Evolutionary conservation across 2,329 filamentous ascomycete genomes (phyloP), one percentile per base, ranked within the genome.

Genomic region (Aureobasidium sp.): DNA sequence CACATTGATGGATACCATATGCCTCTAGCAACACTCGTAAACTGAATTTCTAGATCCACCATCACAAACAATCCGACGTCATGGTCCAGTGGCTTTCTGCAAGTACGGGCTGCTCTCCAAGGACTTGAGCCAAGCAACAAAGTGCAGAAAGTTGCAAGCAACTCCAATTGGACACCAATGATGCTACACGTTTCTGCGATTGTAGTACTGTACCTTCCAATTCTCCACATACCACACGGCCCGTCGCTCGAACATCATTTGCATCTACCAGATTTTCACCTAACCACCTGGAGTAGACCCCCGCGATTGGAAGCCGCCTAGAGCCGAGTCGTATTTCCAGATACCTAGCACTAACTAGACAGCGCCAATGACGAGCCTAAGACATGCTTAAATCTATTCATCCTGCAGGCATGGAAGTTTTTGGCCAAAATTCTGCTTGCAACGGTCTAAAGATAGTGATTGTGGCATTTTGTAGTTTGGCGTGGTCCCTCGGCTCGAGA

Each of bases 121-220:
- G 2, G 8, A 39, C 2, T 1, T 27, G n/a, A 52, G 52, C 35
- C 17, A 35, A 42, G 24, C 44, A 27, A 54, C 52, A 39, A n/a
- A 5, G 27, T 19, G 5, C 35, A 54, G 17, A 31, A 35, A 31
- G 33, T 15, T 24, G 35, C 54, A 48, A 48, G 8, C 29, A 15
- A 29, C 48, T 53, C 50, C 50, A 42, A 54, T 54, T 54, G 50
- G 50, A 19, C 42, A 54, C 50, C 50, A 42, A 54, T 29, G 42
- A 54, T 29, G 35, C 22, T 27, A 39, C 49, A 24, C 5, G 24
- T 42, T 54, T 27, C 24, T 54, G 19, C 27, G 11, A 50, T 24
- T 24, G 24, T 24, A 24, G 24, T 24, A 24, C 29, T 35, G 27
- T 35, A 22, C 47, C 9, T 37, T 12, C 11, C 7, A 42, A 6